A percentile compares a stretch with the other conserved stretches of the same genome.
Evolutionary conservation across 1,284 basidiomycete species (phyloP).

Genomic region (Cerioporus squamosus): DNA sequence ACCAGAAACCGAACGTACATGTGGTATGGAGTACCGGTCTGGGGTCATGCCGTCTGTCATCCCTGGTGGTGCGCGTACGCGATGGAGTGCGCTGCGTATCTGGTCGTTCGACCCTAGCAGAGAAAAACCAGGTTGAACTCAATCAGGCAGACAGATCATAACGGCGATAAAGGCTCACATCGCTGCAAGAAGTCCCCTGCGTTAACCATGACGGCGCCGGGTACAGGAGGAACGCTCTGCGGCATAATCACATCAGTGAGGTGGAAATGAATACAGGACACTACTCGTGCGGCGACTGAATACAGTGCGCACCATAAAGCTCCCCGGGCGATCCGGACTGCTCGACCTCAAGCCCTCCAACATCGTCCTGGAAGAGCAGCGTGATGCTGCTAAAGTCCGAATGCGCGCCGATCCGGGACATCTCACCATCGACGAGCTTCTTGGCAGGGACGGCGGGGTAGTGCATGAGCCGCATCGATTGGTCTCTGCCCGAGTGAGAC

Average conservation of each 20-base stretch:
- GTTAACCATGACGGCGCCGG: slow-evolving; percentile 56
- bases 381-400: slow-evolving; percentile 62
- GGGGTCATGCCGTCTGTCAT: slow-evolving; percentile 40
- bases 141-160: neutral
- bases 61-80: slow-evolving; percentile 51
- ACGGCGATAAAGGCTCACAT: slow-evolving; percentile 33
- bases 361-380: slow-evolving; percentile 57
- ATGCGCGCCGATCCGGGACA: slow-evolving; percentile 42
- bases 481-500: slow-evolving; percentile 49
- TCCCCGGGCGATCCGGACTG: slow-evolving; percentile 47
- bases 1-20: slow-evolving; percentile 38
- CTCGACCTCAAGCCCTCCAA: slow-evolving; percentile 63
- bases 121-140: neutral
- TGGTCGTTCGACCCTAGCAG: slow-evolving; percentile 56
- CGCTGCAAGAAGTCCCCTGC: slow-evolving; percentile 62
- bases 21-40: slow-evolving; percentile 57
- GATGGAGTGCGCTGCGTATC: slow-evolving; percentile 59
- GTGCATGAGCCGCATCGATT: slow-evolving; percentile 58
- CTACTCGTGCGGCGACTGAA: too few relatives aligned
- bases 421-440: neutral
- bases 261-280: neutral
- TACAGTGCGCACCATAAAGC: slow-evolving; percentile 40
- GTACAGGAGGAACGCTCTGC: slow-evolving; percentile 49
- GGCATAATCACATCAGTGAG: too few relatives aligned
- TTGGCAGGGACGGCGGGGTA: slow-evolving; percentile 42